Evolutionary conservation across 2,329 filamentous ascomycete genomes (phyloP), one percentile per base, ranked within the genome.

Genomic region (Arachnomyces sp.): DNA sequence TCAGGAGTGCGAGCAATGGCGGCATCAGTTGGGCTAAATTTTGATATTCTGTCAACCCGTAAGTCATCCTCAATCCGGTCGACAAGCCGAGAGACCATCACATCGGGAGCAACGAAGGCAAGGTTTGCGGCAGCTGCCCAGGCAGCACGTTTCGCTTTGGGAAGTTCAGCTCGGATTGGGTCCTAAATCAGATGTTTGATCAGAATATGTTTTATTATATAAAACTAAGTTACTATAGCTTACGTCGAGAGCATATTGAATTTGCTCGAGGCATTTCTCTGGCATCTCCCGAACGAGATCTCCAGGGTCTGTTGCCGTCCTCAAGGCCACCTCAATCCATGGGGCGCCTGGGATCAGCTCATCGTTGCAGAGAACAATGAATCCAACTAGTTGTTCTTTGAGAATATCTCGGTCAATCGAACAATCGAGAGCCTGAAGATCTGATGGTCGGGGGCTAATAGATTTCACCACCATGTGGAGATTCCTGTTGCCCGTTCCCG

Each of bases 1-100:
- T 93, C 87, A 1, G 88, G 83, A 0, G 90, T 94, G 33, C 87
- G 81, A 61, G 89, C 92, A 43, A 98, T 96, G 12, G 88, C 89
- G 18, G 88, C 87, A 61, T 98, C 92, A 2, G 87, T 82, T 8
- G 88, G 84, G 0, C 88, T 87, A 47, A 95, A 74, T 15, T 77
- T 73, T 9, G 77, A 71, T 3, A 95, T 70, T 44, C 85, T 80
- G 32, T 72, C 64, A 1, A 78, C 72, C 47, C 88, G 72, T 14
- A 98, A 71, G 59, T 96, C 88, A 18, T 74, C 63, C 39, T 74
- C 70, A 37, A 98, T 79, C 34, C 92, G 77, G 18, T 79, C 66
- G 17, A 95, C 76, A 16, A 98, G 73, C 6, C 77, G 74, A 3
- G 86, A 76, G 14, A 87, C 82, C 63, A 94, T 84, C 12, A 71